phyloP scores from a whole-genome alignment of 352 stramenopile genomes.

The Halophytophthora polymorphica region DNA sequence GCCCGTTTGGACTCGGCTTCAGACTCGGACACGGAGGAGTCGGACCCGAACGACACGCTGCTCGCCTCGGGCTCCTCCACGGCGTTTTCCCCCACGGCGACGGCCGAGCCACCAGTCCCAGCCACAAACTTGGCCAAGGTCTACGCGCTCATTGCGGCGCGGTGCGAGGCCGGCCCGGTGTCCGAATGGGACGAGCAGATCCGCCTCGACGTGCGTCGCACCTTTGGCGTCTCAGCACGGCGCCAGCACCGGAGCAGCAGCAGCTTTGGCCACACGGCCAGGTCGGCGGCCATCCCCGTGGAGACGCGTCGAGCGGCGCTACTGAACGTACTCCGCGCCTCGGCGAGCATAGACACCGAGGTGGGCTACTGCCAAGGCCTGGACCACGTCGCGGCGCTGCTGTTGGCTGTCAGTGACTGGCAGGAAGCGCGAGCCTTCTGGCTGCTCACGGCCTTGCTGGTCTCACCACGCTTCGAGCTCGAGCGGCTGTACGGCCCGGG shows the following conservation, averaged over 20 bases:
- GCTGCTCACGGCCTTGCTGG: conserved; percentile 57
- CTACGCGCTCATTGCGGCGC: conserved; percentile 51
- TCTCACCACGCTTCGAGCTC: conserved; percentile 53
- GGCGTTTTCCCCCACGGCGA: conserved; percentile 5
- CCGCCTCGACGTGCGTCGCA: conserved; percentile 56
- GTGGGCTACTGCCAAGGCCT: conserved; percentile 79
- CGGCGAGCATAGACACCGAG: conserved; percentile 63
- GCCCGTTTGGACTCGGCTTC: conserved; percentile 35
- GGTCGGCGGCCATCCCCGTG: conserved; percentile 15
- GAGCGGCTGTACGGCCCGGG: conserved; percentile 56
- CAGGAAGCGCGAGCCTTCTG: conserved; percentile 67
- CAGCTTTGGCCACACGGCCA: conserved; percentile 11
- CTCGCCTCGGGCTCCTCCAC: conserved; percentile 8
- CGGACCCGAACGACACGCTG: conserved; percentile 23
- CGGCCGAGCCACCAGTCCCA: too few species aligned
- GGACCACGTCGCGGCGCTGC: conserved; percentile 60
- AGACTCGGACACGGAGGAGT: conserved; percentile 46
- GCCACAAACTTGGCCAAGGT: conserved; percentile 19
- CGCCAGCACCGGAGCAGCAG: conserved; percentile 30
- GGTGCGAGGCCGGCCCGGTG: conserved; percentile 26
- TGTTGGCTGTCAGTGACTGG: conserved; percentile 67
- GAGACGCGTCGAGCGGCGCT: conserved; percentile 39
- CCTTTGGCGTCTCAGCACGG: conserved; percentile 60
- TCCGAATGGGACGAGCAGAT: conserved; percentile 65
- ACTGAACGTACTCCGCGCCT: conserved; percentile 57